These are phyloP conservation scores for Tricholoma bakamatsutake DNA, from an alignment of 768 basidiomycete genomes.

Conservation along the genomic window DNA sequence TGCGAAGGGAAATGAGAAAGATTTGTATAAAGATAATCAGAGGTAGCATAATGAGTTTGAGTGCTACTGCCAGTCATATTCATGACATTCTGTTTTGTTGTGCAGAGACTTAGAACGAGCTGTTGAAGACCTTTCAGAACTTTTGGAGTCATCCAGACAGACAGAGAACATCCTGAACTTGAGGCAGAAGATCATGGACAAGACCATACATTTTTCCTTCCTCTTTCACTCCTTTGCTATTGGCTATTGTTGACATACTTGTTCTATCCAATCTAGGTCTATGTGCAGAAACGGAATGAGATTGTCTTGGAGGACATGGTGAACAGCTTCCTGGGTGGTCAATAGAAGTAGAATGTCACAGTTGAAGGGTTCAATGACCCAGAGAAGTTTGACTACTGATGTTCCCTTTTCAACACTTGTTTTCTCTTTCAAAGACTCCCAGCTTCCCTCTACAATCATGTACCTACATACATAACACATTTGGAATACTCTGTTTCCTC, in stretches of 20 bases:
- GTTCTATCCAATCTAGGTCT: slow-evolving; percentile 43
- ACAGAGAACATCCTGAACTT: slow-evolving; percentile 74
- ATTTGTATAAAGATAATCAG: slow-evolving; percentile 97
- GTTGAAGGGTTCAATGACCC: slow-evolving; percentile 69
- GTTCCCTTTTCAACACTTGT: background rate
- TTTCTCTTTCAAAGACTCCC: background rate
- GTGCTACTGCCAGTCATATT: background rate
- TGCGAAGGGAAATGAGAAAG: slow-evolving; percentile 84
- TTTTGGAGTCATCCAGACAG: slow-evolving; percentile 87
- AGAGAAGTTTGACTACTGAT: slow-evolving; percentile 20
- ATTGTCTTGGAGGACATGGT: slow-evolving; percentile 95
- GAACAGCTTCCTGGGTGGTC: slow-evolving; percentile 76
- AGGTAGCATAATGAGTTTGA: slow-evolving; percentile 34
- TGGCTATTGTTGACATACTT: background rate
- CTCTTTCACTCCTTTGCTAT: background rate
- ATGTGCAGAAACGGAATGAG: slow-evolving; percentile 95
- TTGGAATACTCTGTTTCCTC: background rate
- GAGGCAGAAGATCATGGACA: slow-evolving; percentile 92
- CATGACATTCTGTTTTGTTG: background rate
- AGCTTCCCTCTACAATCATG: background rate
- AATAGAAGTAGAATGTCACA: slow-evolving; percentile 75
- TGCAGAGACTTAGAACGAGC: slow-evolving; percentile 86
- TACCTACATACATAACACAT: background rate
- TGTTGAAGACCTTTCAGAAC: slow-evolving; percentile 90
- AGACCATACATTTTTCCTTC: slow-evolving; percentile 55